Percentiles rank a stretch among this genome's conserved stretches.
phyloP scores from a whole-genome alignment of 2,329 filamentous ascomycete genomes.

The Alternaria infectoria region DNA sequence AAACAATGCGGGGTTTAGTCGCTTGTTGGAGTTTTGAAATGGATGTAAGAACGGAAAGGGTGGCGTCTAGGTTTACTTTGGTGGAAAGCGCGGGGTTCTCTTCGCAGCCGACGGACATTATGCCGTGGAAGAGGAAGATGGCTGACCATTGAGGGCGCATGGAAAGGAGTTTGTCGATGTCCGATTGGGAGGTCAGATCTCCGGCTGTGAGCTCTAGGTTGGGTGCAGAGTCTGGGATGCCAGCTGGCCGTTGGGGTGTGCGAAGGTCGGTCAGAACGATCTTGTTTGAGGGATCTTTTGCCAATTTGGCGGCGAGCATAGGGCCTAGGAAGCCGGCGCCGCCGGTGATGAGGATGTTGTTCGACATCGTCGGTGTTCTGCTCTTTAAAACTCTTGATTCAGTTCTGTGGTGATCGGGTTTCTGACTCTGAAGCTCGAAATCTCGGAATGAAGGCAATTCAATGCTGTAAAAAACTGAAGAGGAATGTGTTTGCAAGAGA shows the following conservation, averaged over 20 bases:
- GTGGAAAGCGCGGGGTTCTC: slow-evolving; percentile 63
- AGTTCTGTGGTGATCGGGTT: neutral
- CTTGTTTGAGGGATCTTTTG: neutral
- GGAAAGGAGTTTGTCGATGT: slow-evolving; percentile 3
- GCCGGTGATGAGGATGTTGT: slow-evolving; percentile 2
- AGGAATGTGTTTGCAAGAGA: no score
- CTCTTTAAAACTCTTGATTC: neutral
- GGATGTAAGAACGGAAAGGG: slow-evolving; percentile 51
- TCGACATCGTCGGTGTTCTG: neutral
- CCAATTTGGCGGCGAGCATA: slow-evolving; percentile 6
- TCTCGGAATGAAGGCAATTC: neutral
- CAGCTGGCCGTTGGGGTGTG: slow-evolving; percentile 1
- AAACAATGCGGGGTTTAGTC: neutral
- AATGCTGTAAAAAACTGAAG: no score
- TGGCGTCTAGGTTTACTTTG: slow-evolving; percentile 64
- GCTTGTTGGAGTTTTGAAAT: neutral
- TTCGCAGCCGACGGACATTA: slow-evolving; percentile 68
- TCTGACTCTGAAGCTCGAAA: neutral
- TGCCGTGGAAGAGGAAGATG: slow-evolving; percentile 65
- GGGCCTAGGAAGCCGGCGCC: slow-evolving; percentile 7
- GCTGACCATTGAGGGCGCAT: slow-evolving; percentile 14
- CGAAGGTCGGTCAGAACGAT: slow-evolving; percentile 3
- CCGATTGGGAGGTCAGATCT: neutral
- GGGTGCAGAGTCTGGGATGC: neutral
- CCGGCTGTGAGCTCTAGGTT: neutral